These are phyloP conservation scores for Novymonas esmeraldas DNA, from an alignment of 208 protist species.

Conservation along the genomic window DNA sequence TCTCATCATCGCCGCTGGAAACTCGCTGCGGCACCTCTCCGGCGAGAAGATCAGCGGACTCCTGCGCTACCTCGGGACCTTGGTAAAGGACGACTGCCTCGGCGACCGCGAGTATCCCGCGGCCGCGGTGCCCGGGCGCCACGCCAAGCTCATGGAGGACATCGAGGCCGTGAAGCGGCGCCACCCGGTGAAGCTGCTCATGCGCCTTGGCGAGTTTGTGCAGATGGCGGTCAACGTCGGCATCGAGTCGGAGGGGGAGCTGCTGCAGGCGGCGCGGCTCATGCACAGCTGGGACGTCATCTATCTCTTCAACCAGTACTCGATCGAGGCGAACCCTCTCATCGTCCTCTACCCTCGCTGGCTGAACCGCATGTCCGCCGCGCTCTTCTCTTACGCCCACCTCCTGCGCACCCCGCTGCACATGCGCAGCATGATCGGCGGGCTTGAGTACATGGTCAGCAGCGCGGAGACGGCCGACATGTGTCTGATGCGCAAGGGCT, in stretches of 20 bases:
- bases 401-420: slow-evolving; percentile 82
- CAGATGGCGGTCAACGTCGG: slow-evolving; percentile 69
- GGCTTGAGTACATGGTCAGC: slow-evolving; percentile 83
- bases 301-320: slow-evolving; percentile 73
- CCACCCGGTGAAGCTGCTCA: slow-evolving; percentile 72
- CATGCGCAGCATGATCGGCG: slow-evolving; percentile 82
- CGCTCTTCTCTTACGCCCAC: slow-evolving; percentile 88
- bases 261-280: slow-evolving; percentile 75
- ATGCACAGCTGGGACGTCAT: slow-evolving; percentile 90
- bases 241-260: slow-evolving; percentile 72
- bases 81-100: slow-evolving; percentile 71
- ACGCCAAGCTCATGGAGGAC: slow-evolving; percentile 64
- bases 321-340: slow-evolving; percentile 69
- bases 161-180: slow-evolving; percentile 59
- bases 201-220: slow-evolving; percentile 75
- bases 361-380: slow-evolving; percentile 78
- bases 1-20: slow-evolving; percentile 71
- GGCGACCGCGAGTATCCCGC: slow-evolving; percentile 69
- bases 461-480: slow-evolving; percentile 75
- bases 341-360: slow-evolving; percentile 81
- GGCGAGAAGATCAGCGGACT: slow-evolving; percentile 71
- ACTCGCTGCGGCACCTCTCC: slow-evolving; percentile 50
- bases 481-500: slow-evolving; percentile 76
- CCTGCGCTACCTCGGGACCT: slow-evolving; percentile 62
- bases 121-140: slow-evolving; percentile 73